Percentiles rank a stretch among this genome's conserved stretches.
These are phyloP conservation scores for Yamadazyma olivae DNA, from an alignment of 805 yeast genomes.

Conservation along the genomic window DNA sequence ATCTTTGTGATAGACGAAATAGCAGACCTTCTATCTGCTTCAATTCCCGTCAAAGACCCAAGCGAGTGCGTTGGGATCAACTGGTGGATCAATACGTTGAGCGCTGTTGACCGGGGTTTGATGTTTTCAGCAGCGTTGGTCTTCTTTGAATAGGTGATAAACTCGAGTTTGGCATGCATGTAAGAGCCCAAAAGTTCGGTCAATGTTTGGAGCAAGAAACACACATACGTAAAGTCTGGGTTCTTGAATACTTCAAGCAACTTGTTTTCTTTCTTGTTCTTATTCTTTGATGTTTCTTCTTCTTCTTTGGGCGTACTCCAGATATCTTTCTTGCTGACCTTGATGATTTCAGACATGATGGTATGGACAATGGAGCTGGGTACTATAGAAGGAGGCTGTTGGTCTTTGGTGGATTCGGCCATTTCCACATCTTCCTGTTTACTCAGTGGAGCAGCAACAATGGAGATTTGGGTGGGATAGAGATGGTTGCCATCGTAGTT, in stretches of 20 bases:
- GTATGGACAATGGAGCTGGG: conserved; percentile 61
- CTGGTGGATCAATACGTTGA: conserved; percentile 75
- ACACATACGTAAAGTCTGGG: conserved; percentile 58
- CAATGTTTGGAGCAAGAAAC: conserved; percentile 64
- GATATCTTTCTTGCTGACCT: conserved; percentile 37
- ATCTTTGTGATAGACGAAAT: conserved; percentile 62
- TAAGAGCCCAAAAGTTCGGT: conserved; percentile 76
- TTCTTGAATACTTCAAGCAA: conserved; percentile 42
- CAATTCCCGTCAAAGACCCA: conserved; percentile 34
- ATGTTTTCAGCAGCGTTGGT: conserved; percentile 26
- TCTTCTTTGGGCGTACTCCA: conserved; percentile 22
- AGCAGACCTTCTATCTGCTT: conserved; percentile 48
- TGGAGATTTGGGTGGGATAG: conserved; percentile 19
- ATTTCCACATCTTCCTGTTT: conserved; percentile 26
- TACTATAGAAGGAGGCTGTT: conserved; percentile 2
- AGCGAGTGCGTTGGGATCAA: conserved; percentile 56
- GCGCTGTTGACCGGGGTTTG: conserved; percentile 73
- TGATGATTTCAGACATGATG: conserved; percentile 64
- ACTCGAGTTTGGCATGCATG: conserved; percentile 76
- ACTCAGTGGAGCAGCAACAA: conserved; percentile 11
- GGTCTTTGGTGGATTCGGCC: conserved; percentile 18
- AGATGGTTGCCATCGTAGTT: conserved; percentile 37
- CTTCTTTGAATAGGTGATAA: conserved; percentile 72
- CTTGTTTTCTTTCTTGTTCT: conserved; percentile 19
- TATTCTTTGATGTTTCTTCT: conserved; percentile 11